Conservation (phyloP, 148 eudicot genomes). For the Suaeda aralocaspica region DNA sequence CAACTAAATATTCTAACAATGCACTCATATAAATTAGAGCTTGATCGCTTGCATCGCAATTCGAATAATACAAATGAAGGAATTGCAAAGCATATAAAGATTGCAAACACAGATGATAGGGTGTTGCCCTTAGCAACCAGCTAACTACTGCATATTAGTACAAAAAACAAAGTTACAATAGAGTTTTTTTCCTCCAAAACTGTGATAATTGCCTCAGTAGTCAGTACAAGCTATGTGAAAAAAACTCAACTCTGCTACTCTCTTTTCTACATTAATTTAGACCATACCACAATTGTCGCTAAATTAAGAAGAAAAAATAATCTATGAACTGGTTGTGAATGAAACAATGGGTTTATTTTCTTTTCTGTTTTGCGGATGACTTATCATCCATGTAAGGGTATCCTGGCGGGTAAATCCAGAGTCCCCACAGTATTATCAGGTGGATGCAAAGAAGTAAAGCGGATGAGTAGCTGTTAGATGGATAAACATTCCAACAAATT, state of each 20-base stretch:
- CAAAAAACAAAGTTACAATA: neutral
- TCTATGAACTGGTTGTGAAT: neutral
- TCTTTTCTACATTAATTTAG: neutral
- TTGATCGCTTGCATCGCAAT: neutral
- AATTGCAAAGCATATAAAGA: neutral
- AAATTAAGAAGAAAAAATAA: neutral
- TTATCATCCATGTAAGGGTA: conserved; percentile 47
- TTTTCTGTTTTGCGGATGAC: conserved; percentile 36
- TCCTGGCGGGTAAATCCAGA: conserved; percentile 61
- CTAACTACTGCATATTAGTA: neutral
- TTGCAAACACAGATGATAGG: no score
- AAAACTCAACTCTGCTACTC: neutral
- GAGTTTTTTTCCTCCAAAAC: no score
- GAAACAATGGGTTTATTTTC: conserved; percentile 19
- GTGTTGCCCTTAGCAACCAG: no score
- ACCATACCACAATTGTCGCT: neutral
- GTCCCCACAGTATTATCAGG: conserved; percentile 62
- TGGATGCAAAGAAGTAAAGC: conserved; percentile 51
- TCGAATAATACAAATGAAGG: no score
- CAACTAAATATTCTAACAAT: no score
- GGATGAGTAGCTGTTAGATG: conserved; percentile 65
- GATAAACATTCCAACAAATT: conserved; percentile 80
- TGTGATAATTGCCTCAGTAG: no score
- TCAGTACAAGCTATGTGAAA: no score
- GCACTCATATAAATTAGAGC: neutral